phyloP scores from a whole-genome alignment of 257 asterid genomes.

The Solanum chilense region DNA sequence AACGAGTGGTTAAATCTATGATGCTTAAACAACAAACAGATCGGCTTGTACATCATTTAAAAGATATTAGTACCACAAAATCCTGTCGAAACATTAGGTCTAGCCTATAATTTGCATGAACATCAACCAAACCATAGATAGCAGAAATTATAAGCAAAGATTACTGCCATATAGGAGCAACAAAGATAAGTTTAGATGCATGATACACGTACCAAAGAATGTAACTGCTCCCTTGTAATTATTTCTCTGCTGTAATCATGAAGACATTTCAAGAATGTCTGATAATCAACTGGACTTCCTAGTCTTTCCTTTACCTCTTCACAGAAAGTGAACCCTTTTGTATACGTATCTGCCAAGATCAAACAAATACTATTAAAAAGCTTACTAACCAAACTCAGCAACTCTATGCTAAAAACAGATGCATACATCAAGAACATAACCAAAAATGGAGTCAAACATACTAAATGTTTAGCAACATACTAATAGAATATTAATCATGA shows the following conservation, averaged over 20 bases:
- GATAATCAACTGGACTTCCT: conserved; percentile 72
- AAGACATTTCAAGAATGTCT: conserved; percentile 91
- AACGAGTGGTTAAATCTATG: neutral
- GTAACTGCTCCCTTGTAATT: conserved; percentile 77
- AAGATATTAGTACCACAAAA: neutral
- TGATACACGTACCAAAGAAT: conserved; percentile 57
- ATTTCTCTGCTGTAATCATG: conserved; percentile 82
- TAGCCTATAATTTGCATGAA: neutral
- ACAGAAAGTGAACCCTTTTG: conserved; percentile 71
- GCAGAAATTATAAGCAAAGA: neutral
- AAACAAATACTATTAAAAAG: conserved; percentile 1
- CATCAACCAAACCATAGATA: neutral
- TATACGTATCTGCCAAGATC: conserved; percentile 48
- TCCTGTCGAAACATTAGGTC: neutral
- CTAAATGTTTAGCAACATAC: neutral
- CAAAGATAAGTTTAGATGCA: neutral
- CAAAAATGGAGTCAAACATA: conserved; percentile 14
- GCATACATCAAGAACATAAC: conserved; percentile 24
- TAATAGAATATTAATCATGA: neutral
- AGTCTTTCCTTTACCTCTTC: conserved; percentile 89
- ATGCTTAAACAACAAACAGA: neutral
- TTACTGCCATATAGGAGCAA: neutral
- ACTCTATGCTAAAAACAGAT: neutral
- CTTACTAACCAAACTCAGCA: neutral
- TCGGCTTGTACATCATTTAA: neutral